Evolutionary conservation across 805 yeast species (phyloP).

Genomic region (Yarrowia divulgata): DNA sequence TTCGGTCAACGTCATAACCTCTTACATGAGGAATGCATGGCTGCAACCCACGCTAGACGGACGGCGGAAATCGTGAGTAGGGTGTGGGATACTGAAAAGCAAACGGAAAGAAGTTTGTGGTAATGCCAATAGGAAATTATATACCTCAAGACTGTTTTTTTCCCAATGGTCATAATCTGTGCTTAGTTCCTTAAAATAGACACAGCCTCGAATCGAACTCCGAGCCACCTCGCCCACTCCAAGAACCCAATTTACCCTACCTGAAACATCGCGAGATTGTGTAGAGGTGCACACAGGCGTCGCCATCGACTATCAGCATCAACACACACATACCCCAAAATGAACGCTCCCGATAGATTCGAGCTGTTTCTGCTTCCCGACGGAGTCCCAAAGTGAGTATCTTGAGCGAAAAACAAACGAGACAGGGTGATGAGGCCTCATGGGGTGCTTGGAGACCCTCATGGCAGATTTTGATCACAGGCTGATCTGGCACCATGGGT

Average conservation of each 20-base stretch:
- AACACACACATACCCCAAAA: conserved; percentile 47
- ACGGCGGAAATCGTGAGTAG: neutral
- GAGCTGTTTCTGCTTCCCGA: conserved; percentile 97
- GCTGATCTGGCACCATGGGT: neutral
- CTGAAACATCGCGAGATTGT: conserved; percentile 32
- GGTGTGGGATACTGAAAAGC: no score
- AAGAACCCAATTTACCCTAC: conserved; percentile 26
- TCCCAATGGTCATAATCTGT: neutral
- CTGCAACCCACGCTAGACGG: neutral
- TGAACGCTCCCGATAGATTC: conserved; percentile 99
- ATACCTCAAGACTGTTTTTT: neutral
- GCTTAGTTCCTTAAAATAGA: neutral
- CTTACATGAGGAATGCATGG: conserved; percentile 27
- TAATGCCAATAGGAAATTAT: no score
- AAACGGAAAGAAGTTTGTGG: no score
- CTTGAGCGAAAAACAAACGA: neutral
- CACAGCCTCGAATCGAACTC: conserved; percentile 13
- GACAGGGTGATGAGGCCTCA: neutral
- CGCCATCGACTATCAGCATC: conserved; percentile 6
- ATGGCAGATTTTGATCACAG: neutral
- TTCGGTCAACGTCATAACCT: conserved; percentile 15
- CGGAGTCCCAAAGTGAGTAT: conserved; percentile 86
- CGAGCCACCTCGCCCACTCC: neutral
- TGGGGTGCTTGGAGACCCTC: neutral
- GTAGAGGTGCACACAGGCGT: conserved; percentile 10